Evolutionary conservation across 257 asterid species (phyloP).

Genomic region (Lantana camara): DNA sequence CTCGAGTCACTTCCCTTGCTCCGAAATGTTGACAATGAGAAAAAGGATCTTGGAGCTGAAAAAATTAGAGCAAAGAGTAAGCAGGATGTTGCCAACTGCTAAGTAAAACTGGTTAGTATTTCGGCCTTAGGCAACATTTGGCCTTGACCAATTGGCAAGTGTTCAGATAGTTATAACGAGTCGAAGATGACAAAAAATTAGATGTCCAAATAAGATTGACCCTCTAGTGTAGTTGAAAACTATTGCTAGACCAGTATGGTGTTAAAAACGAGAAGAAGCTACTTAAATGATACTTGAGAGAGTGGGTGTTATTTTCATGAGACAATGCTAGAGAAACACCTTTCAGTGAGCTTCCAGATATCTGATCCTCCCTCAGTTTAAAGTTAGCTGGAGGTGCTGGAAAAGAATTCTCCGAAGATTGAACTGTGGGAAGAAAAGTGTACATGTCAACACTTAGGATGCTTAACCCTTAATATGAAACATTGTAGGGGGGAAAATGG

Average conservation of each 20-base stretch:
- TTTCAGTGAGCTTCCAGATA: slow-evolving; percentile 83
- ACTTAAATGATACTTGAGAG: background rate
- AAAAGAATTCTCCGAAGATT: slow-evolving; percentile 66
- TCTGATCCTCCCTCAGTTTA: slow-evolving; percentile 74
- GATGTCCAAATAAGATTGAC: background rate
- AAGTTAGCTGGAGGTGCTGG: slow-evolving; percentile 71
- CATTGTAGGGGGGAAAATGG: background rate
- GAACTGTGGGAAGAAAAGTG: slow-evolving; percentile 42
- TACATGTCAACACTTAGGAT: slow-evolving; percentile 22
- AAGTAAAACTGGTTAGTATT: background rate
- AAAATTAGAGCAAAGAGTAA: slow-evolving; percentile 24
- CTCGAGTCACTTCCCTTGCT: slow-evolving; percentile 93
- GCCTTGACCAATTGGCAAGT: background rate
- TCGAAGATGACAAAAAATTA: background rate
- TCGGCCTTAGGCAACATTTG: slow-evolving; percentile 1
- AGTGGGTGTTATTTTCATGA: background rate
- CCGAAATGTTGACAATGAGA: slow-evolving; percentile 84
- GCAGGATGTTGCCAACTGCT: slow-evolving; percentile 12
- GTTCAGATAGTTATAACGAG: background rate
- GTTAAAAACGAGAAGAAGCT: background rate
- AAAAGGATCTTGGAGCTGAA: slow-evolving; percentile 92
- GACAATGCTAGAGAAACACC: slow-evolving; percentile 38
- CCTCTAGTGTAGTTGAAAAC: background rate
- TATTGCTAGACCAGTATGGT: background rate
- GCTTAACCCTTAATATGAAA: slow-evolving; percentile 4